A percentile compares a stretch with the other conserved stretches of the same genome.
These are phyloP conservation scores for Gossypium raimondii DNA, from an alignment of 345 rosid genomes.

Conservation along the genomic window DNA sequence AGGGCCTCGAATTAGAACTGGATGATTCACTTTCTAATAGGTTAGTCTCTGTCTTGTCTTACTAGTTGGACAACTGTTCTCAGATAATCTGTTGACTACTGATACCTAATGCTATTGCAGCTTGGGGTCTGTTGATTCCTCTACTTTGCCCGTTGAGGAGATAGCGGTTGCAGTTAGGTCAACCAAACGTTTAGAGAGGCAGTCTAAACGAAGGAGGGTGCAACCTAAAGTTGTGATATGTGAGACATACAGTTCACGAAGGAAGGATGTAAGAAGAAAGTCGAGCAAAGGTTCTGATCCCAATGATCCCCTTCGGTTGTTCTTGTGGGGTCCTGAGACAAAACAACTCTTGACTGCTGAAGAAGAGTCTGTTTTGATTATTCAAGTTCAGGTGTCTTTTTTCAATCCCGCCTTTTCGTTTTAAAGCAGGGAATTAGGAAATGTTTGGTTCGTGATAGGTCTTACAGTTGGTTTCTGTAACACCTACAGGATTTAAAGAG, in stretches of 20 bases:
- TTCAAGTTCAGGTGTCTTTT: constrained; percentile 60
- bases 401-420: constrained; percentile 9
- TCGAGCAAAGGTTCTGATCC: constrained; percentile 43
- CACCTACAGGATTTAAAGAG: constrained; percentile 54
- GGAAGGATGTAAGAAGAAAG: constrained; percentile 37
- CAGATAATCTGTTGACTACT: not conserved
- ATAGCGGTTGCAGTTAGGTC: constrained; percentile 52
- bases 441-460: constrained; percentile 12
- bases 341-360: constrained; percentile 65
- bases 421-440: not conserved
- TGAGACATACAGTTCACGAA: constrained; percentile 37
- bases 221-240: constrained; percentile 30
- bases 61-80: not conserved
- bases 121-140: constrained; percentile 36
- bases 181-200: constrained; percentile 52
- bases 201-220: constrained; percentile 46
- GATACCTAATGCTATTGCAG: constrained; percentile 16
- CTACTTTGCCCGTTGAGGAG: constrained; percentile 29
- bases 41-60: constrained; percentile 31
- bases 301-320: constrained; percentile 63
- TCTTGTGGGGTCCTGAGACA: constrained; percentile 79
- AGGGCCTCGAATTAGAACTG: constrained; percentile 23
- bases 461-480: constrained; percentile 14
- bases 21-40: constrained; percentile 44
- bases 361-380: constrained; percentile 65